Conservation (phyloP, 2,329 filamentous ascomycete species). For the Talaromyces sp. region DNA sequence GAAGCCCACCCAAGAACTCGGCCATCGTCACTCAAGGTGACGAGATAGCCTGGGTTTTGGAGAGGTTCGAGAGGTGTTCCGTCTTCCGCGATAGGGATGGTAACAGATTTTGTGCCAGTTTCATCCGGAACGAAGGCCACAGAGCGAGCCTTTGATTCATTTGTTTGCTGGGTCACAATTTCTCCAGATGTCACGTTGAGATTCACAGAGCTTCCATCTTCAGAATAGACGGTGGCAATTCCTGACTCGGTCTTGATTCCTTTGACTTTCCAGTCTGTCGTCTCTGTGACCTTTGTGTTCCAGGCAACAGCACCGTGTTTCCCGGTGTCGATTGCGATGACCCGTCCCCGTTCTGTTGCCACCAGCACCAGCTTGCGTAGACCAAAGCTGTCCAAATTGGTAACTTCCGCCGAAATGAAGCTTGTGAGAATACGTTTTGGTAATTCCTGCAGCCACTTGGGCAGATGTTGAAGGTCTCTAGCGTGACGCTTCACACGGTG, state of each 20-base stretch:
- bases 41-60: slow-evolving; percentile 30
- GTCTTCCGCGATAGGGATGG: slow-evolving; percentile 29
- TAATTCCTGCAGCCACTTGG: slow-evolving; percentile 64
- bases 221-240: slow-evolving; percentile 54
- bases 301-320: slow-evolving; percentile 70
- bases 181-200: slow-evolving; percentile 41
- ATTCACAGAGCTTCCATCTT: slow-evolving; percentile 58
- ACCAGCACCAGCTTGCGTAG: slow-evolving; percentile 81
- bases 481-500: slow-evolving; percentile 81
- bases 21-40: slow-evolving; percentile 38
- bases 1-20: slow-evolving; percentile 40
- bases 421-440: slow-evolving; percentile 64
- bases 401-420: slow-evolving; percentile 52
- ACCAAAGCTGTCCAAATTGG: slow-evolving; percentile 62
- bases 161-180: slow-evolving; percentile 28
- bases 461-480: slow-evolving; percentile 67
- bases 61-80: slow-evolving; percentile 28
- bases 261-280: slow-evolving; percentile 62
- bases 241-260: slow-evolving; percentile 61
- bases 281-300: slow-evolving; percentile 61
- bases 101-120: slow-evolving; percentile 17
- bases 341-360: slow-evolving; percentile 70
- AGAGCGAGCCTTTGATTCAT: slow-evolving; percentile 24
- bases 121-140: slow-evolving; percentile 26
- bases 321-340: slow-evolving; percentile 75